These are phyloP conservation scores for Aspergillus campestris DNA, from an alignment of 495 filamentous ascomycete species.

Conservation along the genomic window DNA sequence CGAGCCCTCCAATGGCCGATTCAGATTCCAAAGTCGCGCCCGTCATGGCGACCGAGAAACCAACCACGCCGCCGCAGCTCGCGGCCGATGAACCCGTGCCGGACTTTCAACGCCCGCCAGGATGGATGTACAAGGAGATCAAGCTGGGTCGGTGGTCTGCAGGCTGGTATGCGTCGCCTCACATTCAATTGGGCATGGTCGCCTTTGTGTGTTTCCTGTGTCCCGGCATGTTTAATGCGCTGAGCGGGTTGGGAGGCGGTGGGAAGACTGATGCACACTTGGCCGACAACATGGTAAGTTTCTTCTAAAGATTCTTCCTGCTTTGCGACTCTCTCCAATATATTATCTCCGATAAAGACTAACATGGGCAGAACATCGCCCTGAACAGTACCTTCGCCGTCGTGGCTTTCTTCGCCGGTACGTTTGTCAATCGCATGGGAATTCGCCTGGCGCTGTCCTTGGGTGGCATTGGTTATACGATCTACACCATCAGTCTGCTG, in stretches of 20 bases:
- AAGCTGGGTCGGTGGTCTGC: slow-evolving; percentile 38
- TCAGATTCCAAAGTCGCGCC: too few relatives aligned
- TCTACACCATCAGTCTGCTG: slow-evolving; percentile 38
- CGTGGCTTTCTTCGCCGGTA: slow-evolving; percentile 17
- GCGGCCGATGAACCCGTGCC: neutral
- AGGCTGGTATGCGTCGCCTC: slow-evolving; percentile 69
- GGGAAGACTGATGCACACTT: slow-evolving; percentile 34
- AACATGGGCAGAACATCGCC: too few relatives aligned
- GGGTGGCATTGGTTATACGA: slow-evolving; percentile 33
- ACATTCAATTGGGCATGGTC: slow-evolving; percentile 38
- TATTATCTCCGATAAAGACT: too few relatives aligned
- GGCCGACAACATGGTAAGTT: slow-evolving; percentile 26
- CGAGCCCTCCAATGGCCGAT: too few relatives aligned
- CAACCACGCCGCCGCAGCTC: too few relatives aligned
- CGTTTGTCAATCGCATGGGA: too few relatives aligned
- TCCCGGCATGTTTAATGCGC: slow-evolving; percentile 73
- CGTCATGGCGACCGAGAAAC: too few relatives aligned
- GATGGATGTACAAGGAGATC: slow-evolving; percentile 45
- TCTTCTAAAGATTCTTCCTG: too few relatives aligned
- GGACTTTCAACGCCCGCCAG: slow-evolving; percentile 12
- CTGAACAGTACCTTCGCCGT: slow-evolving; percentile 31
- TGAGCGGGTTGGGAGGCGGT: slow-evolving; percentile 45
- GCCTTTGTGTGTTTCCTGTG: slow-evolving; percentile 51
- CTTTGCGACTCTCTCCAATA: too few relatives aligned
- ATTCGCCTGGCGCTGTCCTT: too few relatives aligned